These are phyloP conservation scores for Chlorella sp. DNA, from an alignment of 139 green algal genomes.

Conservation along the genomic window DNA sequence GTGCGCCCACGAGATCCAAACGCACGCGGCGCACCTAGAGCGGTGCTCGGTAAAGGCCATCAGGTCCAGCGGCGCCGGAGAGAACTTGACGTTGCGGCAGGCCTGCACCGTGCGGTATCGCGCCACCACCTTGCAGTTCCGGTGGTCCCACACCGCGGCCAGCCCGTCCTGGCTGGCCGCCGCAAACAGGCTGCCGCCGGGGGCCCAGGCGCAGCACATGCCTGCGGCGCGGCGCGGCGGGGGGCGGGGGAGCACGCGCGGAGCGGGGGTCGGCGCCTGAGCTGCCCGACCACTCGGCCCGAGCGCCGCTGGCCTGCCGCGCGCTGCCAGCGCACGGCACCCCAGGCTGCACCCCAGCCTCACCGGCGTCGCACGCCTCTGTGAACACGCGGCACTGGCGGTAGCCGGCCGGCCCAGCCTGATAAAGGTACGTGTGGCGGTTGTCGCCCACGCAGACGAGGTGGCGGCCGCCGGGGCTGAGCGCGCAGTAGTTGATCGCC, in stretches of 20 bases:
- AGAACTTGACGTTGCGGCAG: slow-evolving; percentile 53
- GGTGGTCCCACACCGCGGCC: slow-evolving; percentile 54
- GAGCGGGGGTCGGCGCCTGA: too few relatives aligned
- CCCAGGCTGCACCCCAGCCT: too few relatives aligned
- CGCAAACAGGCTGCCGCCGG: slow-evolving; percentile 46
- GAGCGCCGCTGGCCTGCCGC: too few relatives aligned
- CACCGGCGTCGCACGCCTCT: slow-evolving; percentile 62
- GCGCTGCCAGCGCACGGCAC: too few relatives aligned
- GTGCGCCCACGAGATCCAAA: too few relatives aligned
- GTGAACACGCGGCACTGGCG: slow-evolving; percentile 24
- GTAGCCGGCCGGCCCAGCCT: slow-evolving; percentile 45
- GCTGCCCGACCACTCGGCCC: too few relatives aligned
- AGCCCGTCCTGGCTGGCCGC: slow-evolving; percentile 57
- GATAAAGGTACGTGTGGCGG: slow-evolving; percentile 42
- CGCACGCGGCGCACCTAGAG: too few relatives aligned
- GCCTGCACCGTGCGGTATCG: slow-evolving; percentile 16
- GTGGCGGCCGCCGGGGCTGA: slow-evolving; percentile 49
- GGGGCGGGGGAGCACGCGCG: too few relatives aligned
- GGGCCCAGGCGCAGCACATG: slow-evolving; percentile 72
- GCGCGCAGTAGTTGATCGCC: slow-evolving; percentile 75
- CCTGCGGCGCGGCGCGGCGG: too few relatives aligned
- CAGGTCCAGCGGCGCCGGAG: slow-evolving; percentile 47
- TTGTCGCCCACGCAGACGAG: slow-evolving; percentile 69
- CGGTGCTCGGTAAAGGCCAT: slow-evolving; percentile 59
- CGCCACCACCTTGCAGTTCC: slow-evolving; percentile 25